Conservation (phyloP, 352 stramenopile species). For the Phytopythium montanum region DNA sequence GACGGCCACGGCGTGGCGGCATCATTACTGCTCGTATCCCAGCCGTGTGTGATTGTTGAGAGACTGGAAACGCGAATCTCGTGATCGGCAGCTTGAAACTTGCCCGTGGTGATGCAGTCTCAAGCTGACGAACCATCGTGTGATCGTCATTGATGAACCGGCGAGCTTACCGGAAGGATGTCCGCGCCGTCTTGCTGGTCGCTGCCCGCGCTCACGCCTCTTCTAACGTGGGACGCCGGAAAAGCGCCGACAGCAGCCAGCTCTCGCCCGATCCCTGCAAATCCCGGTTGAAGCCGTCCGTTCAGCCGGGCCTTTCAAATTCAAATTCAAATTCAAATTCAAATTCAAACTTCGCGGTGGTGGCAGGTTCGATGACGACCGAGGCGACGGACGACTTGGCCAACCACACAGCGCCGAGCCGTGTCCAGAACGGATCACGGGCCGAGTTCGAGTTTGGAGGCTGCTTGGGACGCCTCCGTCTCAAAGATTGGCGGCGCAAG, state of each 20-base stretch:
- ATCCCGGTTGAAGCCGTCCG: background rate
- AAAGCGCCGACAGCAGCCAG: background rate
- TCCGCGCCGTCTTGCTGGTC: background rate
- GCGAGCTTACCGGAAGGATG: no score
- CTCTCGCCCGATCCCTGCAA: background rate
- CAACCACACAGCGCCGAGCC: background rate
- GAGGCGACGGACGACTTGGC: background rate
- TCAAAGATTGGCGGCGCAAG: background rate
- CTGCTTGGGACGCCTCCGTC: background rate
- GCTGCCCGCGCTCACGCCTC: background rate
- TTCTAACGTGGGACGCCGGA: background rate
- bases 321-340: no score
- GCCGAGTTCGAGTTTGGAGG: background rate
- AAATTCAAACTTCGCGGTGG: background rate
- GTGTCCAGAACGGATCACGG: background rate
- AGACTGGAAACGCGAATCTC: background rate
- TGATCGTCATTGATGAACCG: background rate
- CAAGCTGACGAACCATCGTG: background rate
- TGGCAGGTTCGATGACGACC: background rate
- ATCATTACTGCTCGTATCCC: background rate
- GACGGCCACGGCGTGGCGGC: background rate
- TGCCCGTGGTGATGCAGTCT: background rate
- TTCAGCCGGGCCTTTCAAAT: no score
- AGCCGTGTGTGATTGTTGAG: background rate
- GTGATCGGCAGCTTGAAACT: background rate